Evolutionary conservation across 1,139 yeast species (phyloP).

Genomic region (Yamadazyma sp.): DNA sequence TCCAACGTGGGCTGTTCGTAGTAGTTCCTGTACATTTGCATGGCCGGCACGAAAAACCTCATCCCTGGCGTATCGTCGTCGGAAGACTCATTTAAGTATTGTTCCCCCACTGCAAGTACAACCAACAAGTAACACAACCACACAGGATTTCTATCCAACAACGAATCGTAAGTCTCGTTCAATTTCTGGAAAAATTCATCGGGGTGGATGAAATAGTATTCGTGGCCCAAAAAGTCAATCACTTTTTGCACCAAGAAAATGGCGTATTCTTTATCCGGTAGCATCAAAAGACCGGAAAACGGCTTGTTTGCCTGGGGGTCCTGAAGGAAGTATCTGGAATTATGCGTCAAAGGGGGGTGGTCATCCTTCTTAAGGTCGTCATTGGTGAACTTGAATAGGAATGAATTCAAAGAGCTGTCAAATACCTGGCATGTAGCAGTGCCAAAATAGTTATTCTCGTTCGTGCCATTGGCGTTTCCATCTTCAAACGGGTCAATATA

Average conservation of each 20-base stretch:
- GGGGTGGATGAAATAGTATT: constrained; percentile 13
- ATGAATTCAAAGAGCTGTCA: constrained; percentile 15
- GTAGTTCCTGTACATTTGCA: constrained; percentile 11
- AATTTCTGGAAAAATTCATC: constrained; percentile 9
- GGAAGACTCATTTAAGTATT: constrained; percentile 13
- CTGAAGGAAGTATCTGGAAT: constrained; percentile 8
- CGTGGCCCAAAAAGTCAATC: constrained; percentile 13
- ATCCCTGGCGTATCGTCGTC: constrained; percentile 16
- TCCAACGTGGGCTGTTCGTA: constrained; percentile 12
- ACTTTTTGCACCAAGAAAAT: constrained; percentile 12
- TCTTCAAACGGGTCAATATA: constrained; percentile 14
- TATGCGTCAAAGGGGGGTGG: constrained; percentile 1
- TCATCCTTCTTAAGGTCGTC: constrained; percentile 1
- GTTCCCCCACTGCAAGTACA: constrained; percentile 15
- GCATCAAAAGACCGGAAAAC: constrained; percentile 13
- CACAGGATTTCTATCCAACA: constrained; percentile 10
- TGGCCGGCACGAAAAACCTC: constrained; percentile 15
- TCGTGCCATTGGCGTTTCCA: neutral
- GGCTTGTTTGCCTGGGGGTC: constrained; percentile 12
- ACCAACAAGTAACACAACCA: constrained; percentile 14
- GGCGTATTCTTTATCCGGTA: constrained; percentile 16
- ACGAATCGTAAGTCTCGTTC: constrained; percentile 10
- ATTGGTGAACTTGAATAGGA: constrained; percentile 13
- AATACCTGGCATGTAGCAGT: constrained; percentile 15
- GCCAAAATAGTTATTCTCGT: constrained; percentile 11